Evolutionary conservation across 371 early-diverging fungal genomes (phyloP).

Genomic region (Polyrhizophydium stewartii): DNA sequence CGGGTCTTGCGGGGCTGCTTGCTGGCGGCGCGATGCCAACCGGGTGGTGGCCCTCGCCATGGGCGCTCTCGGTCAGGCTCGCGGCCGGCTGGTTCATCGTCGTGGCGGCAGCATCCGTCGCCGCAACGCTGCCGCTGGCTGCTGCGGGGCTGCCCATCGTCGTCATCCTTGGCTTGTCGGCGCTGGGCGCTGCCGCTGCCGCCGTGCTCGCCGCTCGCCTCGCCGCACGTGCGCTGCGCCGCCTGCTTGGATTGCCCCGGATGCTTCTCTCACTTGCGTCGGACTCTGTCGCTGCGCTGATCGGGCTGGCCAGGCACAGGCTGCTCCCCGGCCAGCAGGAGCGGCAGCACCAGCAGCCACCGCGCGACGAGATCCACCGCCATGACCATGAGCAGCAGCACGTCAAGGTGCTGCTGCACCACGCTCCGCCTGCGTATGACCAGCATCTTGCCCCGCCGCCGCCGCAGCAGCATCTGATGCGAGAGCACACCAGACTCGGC

Average conservation of each 20-base stretch:
- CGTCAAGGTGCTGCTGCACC: too few relatives aligned
- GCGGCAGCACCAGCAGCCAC: too few relatives aligned
- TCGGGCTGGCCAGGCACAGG: background rate
- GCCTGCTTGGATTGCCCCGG: background rate
- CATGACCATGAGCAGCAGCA: too few relatives aligned
- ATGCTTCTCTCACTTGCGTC: background rate
- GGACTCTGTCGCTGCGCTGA: background rate
- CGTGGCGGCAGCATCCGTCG: background rate
- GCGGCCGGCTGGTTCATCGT: background rate
- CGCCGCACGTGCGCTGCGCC: background rate
- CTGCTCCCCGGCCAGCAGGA: background rate
- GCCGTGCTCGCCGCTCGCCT: background rate
- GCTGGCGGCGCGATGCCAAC: too few relatives aligned
- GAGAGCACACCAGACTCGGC: too few relatives aligned
- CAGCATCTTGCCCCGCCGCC: too few relatives aligned
- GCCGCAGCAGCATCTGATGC: too few relatives aligned
- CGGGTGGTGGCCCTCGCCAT: background rate
- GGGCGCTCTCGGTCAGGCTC: background rate
- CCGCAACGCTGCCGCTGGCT: background rate
- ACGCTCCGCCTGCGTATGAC: too few relatives aligned
- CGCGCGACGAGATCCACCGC: too few relatives aligned
- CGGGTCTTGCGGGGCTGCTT: too few relatives aligned
- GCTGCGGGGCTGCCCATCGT: background rate
- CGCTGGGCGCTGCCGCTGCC: background rate
- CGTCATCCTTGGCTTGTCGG: background rate